Base-by-base conservation (phyloP, 2,329 filamentous ascomycete genomes). In the Pseudonectria foliicola region DNA sequence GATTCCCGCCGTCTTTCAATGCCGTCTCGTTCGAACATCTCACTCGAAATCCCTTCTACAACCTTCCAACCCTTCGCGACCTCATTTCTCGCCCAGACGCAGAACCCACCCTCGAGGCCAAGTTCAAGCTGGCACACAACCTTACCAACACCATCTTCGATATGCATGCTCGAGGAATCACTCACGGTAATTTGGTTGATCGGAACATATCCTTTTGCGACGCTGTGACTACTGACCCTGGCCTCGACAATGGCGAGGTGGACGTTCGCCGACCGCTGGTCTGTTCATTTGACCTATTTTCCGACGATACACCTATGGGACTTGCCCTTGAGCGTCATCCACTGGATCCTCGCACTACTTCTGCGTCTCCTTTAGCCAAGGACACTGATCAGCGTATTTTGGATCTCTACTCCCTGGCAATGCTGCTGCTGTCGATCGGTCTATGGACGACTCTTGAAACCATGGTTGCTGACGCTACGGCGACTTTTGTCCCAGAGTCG, bases 201-300 rank as follows among this genome's bases (percentile, higher is more conserved):
- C 72, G 68, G 27, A 85, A 81, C 39, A 70, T 89, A 12, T 71
- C 82, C 0, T 85, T 89, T 34, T 79, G 70, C 39, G 68, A 68
- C 33, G 64, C 55, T 13, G 59, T 57, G 31, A 67, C 60, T 13
- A 60, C 55, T 3, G 62, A 67, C 28, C 58, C 61, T 2, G 63
- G 59, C 1, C 57, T 62, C 6, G 59, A 56, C 5, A 61, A 67
- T 7, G 60, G 62, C 1, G 64, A 75, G 27, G 66, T 78, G 12
- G 78, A 85, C 37, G 69, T 88, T 31, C 70, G 82, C 14, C 70
- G 77, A 7, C 84, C 84, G 2, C 70, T 85, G 4, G 63, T 88
- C 28, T 81, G 81, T 1, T 82, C 82, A 0, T 89, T 86, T 46
- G 83, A 89, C 44, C 60, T 88, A 3, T 90, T 89, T 52, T 43